Conservation (phyloP, 2,329 filamentous ascomycete species). For the Bisporella sp. region DNA sequence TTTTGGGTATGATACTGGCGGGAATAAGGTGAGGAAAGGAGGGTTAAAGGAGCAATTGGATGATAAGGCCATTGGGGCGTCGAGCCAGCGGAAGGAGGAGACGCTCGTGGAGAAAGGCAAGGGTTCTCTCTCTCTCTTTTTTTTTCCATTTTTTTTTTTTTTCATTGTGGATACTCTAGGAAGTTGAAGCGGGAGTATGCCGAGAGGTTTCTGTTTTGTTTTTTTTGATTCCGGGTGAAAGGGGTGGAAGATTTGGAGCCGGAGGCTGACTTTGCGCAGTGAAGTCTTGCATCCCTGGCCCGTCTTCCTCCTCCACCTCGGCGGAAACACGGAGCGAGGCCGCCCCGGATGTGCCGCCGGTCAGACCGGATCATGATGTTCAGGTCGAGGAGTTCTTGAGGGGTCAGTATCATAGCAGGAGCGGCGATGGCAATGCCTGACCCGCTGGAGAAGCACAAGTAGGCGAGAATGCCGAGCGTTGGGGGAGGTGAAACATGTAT, state of each 20-base stretch:
- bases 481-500: too few species aligned
- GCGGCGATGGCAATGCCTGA: slow-evolving; percentile 15
- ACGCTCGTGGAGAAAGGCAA: slow-evolving; percentile 18
- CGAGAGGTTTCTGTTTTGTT: not conserved
- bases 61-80: slow-evolving; percentile 13
- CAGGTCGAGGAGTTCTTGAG: slow-evolving; percentile 25
- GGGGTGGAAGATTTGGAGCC: not conserved
- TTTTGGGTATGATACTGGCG: slow-evolving; percentile 13
- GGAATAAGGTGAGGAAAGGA: slow-evolving; percentile 16
- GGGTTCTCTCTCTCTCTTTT: not conserved
- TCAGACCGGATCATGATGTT: slow-evolving; percentile 22
- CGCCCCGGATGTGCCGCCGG: slow-evolving; percentile 8
- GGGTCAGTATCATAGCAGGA: slow-evolving; percentile 21
- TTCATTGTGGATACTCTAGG: too few species aligned
- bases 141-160: too few species aligned
- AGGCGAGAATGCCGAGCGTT: too few species aligned
- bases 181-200: too few species aligned
- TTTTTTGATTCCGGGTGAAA: not conserved
- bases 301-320: too few species aligned
- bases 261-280: too few species aligned
- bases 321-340: too few species aligned
- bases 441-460: not conserved
- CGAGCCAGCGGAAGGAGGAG: slow-evolving; percentile 3
- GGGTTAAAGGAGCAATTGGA: slow-evolving; percentile 21
- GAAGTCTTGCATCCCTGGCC: too few species aligned